Conservation (phyloP, 495 filamentous ascomycete genomes). For the Friedmanniomyces simplex region DNA sequence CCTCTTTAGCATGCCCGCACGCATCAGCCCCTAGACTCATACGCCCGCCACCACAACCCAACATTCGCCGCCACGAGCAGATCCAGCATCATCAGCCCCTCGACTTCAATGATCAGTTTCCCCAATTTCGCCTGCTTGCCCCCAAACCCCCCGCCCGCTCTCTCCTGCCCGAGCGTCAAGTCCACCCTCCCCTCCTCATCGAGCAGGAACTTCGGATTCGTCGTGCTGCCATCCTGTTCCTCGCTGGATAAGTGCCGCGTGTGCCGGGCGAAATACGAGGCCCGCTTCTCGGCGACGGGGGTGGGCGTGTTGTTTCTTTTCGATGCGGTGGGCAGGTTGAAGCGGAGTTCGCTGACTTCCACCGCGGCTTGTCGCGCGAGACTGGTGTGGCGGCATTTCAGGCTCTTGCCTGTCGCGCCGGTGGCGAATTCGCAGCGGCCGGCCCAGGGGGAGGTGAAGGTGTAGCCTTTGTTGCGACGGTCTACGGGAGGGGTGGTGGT, state of each 20-base stretch:
- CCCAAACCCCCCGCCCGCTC: slow-evolving; percentile 67
- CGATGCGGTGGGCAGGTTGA: slow-evolving; percentile 56
- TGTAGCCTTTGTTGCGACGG: slow-evolving; percentile 37
- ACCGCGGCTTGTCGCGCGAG: slow-evolving; percentile 38
- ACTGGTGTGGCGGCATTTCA: slow-evolving; percentile 67
- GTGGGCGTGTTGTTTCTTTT: slow-evolving; percentile 4
- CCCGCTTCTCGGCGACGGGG: not conserved
- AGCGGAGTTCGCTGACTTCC: slow-evolving; percentile 74
- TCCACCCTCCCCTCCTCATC: slow-evolving; percentile 43
- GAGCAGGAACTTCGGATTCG: not conserved
- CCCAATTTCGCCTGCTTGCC: slow-evolving; percentile 86
- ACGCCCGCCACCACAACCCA: slow-evolving; percentile 85
- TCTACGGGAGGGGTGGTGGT: not conserved
- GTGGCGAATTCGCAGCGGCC: slow-evolving; percentile 74
- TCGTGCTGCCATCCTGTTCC: not conserved
- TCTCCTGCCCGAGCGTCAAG: slow-evolving; percentile 64
- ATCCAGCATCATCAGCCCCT: slow-evolving; percentile 93
- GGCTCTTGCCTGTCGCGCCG: slow-evolving; percentile 56
- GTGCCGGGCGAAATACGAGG: slow-evolving; percentile 25
- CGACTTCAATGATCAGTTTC: slow-evolving; percentile 81
- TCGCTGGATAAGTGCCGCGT: not conserved
- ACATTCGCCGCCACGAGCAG: slow-evolving; percentile 83
- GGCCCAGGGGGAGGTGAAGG: slow-evolving; percentile 77
- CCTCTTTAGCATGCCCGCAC: no score
- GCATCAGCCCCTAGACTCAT: slow-evolving; percentile 46